Evolutionary conservation across 83 land plant species (phyloP), one percentile per base, ranked within the genome.

Genomic region (Isoetes engelmannii): DNA sequence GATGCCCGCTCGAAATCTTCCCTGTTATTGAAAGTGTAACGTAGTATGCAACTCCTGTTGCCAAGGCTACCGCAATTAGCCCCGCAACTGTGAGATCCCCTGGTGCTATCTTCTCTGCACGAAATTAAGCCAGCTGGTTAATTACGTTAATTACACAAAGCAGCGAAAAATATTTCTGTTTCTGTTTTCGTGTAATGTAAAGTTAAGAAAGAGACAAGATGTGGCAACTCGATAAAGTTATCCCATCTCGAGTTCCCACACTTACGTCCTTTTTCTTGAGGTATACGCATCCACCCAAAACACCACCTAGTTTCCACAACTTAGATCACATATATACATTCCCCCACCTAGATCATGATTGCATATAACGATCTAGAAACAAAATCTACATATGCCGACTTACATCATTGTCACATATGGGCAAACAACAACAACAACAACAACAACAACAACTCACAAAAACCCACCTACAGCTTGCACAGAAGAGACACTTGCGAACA

Each of bases 1-100:
- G 69, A 51, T 89, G 94, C 44, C 85, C 94, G 15, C 91, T 90
- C 41, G 94, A 89, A 19, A 87, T 68, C 65, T 79, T 84, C 4
- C 83, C 68, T 3, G 80, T 89, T 37, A 82, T 81, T 1, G 94
- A 70, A 28, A 86, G 70, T 79, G 82, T 75, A 55, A 77, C 86
- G 6, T 74, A 86, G 19, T 86, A 79, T 54, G 84, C 88, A 46
- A 89, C 72, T 13, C 85, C 81, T 63, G 86, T 87, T 5, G 90
- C 82, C 66, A 84, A 48, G 3, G 90, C 94, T 75, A 86, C 84
- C 6, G 77, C 74, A 7, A 80, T 73, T 76, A 86, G 72, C 15
- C 85, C 85, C 61, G 83, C 75, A 20, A 83, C 61, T 13, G 87
- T 18, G 43, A 49, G 66, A 0, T 63, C 42, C 3, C 50, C 47